Base-by-base conservation (phyloP, 75 land plant species). In the Larix kaempferi region DNA sequence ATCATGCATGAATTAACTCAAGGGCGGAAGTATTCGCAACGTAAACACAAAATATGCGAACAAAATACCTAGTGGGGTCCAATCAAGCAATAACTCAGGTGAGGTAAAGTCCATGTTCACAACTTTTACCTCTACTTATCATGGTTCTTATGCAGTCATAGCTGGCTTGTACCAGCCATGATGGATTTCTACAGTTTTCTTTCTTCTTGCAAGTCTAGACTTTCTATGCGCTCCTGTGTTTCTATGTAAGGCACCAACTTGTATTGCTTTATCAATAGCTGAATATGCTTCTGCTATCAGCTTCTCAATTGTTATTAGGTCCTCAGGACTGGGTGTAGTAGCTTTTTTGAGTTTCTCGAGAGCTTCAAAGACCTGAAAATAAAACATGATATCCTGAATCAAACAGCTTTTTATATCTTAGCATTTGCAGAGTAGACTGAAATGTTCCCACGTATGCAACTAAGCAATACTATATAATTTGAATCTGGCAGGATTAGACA, bases 181-280 rank as follows among this genome's bases (percentile, higher is more conserved):
- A 78, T 91, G 91, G 67, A 94, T 87, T 79, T 84, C 86, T n/a
- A 94, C 79, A 33, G 94, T 80, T 78, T 87, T 92, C 87, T 96
- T 96, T 65, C 92, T 91, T 62, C 99, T 82, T 21, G 99, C 92
- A 71, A 94, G 89, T 15, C 99, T 92, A 35, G 98, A 92, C 85
- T 96, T 96, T 71, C 98, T 81, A 58, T 89, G 86, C 5, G 90
- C 92, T 65, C 90, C 99, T 19, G 94, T 96, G 84, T 96, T 96
- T 55, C 83, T 84, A 74, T 96, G 99, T 37, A 96, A 61, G 1
- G 95, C 74, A 35, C 95, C 93, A 58, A 75, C 82, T 78, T 84
- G 89, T 37, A 93, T 90, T 2, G 99, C 97, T 75, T 92, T 96
- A 80, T 96, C 99, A 56, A 96, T 96, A 4, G 78, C 83, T 37